Percentiles rank a stretch among this genome's conserved stretches.
Evolutionary conservation across 192 early-diverging fungal species (phyloP).

Genomic region (Backusella parvicylindrica): DNA sequence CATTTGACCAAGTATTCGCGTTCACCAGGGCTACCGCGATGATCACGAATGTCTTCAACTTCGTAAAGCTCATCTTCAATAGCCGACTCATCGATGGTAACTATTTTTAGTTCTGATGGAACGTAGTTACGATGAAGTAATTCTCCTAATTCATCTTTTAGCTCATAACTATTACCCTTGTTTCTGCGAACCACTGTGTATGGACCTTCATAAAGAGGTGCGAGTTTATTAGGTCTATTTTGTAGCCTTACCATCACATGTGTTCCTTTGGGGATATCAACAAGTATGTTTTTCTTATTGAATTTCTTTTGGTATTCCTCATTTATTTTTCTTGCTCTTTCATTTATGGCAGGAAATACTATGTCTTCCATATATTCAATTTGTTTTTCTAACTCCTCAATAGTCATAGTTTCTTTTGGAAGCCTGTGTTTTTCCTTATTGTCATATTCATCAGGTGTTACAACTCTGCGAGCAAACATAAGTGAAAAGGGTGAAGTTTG

Average conservation of each 20-base stretch:
- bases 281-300: not conserved
- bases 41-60: not conserved
- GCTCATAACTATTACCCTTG: no score
- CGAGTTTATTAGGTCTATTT: not conserved
- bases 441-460: slow-evolving; percentile 28
- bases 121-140: no score
- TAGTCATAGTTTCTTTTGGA: not conserved
- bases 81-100: no score
- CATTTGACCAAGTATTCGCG: not conserved
- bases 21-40: no score
- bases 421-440: not conserved
- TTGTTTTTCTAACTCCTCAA: not conserved
- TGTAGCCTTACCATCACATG: not conserved
- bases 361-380: not conserved
- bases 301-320: slow-evolving; percentile 1
- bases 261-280: not conserved
- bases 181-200: no score
- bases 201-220: no score
- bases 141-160: no score
- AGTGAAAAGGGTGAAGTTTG: slow-evolving; percentile 40
- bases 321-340: not conserved
- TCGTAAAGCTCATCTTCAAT: no score
- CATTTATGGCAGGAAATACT: not conserved
- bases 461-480: slow-evolving; percentile 39
- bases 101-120: no score